Evolutionary conservation across 2,329 filamentous ascomycete species (phyloP).

Genomic region (Aspergillus novoparasiticus): DNA sequence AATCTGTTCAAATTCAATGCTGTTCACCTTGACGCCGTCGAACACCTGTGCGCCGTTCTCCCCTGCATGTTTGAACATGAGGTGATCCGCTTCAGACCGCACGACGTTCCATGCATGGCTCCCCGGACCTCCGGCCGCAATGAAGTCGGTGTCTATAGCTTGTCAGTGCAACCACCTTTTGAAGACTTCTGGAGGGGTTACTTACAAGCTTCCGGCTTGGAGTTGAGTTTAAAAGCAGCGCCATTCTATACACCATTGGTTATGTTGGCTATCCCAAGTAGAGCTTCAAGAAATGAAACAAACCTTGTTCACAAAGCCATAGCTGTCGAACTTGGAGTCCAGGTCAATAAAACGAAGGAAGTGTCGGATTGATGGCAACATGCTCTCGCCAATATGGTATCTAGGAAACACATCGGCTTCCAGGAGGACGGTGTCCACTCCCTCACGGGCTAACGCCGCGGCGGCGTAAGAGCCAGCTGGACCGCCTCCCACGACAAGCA

Average conservation of each 20-base stretch:
- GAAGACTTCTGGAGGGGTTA: too few relatives aligned
- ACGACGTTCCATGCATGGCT: background rate
- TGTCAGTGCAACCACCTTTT: background rate
- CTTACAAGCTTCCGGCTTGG: background rate
- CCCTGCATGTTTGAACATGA: background rate
- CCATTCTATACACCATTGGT: too few relatives aligned
- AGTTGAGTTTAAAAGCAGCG: background rate
- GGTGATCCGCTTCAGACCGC: conserved; percentile 1
- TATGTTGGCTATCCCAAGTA: too few relatives aligned
- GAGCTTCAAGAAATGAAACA: too few relatives aligned
- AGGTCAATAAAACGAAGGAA: conserved; percentile 3
- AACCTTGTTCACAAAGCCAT: background rate
- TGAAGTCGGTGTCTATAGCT: conserved; percentile 4
- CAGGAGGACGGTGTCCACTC: background rate
- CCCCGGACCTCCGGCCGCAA: background rate
- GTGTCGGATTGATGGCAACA: conserved; percentile 1
- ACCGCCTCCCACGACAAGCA: background rate
- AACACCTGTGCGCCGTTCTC: background rate
- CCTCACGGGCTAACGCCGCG: background rate
- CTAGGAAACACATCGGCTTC: background rate
- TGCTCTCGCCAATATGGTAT: conserved; percentile 6
- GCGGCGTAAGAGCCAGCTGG: background rate
- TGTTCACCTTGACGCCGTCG: background rate
- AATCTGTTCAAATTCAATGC: background rate
- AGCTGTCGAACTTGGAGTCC: background rate